Conservation (phyloP, 306 rosid genomes). For the Acacia acuminata region DNA sequence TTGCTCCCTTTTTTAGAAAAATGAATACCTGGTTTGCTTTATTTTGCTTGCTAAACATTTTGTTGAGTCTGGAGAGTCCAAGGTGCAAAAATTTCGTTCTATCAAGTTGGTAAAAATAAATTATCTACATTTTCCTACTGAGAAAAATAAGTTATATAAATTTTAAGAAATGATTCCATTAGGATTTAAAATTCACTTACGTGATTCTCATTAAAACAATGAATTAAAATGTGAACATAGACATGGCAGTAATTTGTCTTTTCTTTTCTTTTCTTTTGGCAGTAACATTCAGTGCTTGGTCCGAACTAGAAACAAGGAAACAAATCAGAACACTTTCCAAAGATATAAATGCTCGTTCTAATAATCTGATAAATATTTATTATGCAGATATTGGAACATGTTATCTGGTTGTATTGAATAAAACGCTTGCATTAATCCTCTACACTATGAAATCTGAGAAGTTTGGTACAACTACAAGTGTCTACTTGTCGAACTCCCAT, state of each 20-base stretch:
- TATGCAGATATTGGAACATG: neutral
- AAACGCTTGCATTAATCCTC: neutral
- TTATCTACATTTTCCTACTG: neutral
- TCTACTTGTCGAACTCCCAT: slow-evolving; percentile 6
- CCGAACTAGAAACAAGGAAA: neutral
- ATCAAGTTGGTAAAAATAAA: too few relatives aligned
- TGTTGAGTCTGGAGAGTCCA: too few relatives aligned
- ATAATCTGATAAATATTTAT: neutral
- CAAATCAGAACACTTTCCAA: neutral
- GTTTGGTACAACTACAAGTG: neutral
- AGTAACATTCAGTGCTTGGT: neutral
- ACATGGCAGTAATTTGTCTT: neutral
- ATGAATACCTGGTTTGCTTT: too few relatives aligned
- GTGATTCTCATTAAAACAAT: neutral
- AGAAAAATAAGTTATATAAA: neutral
- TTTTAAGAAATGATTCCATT: neutral
- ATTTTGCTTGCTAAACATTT: too few relatives aligned
- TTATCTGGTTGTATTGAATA: neutral
- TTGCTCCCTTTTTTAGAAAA: too few relatives aligned
- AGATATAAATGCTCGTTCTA: neutral
- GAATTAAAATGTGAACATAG: neutral
- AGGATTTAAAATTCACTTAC: neutral
- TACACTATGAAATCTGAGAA: neutral
- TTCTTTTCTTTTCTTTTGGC: neutral
- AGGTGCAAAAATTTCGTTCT: neutral